Conservation (phyloP, 306 rosid genomes). For the Cucurbita argyrosperma region DNA sequence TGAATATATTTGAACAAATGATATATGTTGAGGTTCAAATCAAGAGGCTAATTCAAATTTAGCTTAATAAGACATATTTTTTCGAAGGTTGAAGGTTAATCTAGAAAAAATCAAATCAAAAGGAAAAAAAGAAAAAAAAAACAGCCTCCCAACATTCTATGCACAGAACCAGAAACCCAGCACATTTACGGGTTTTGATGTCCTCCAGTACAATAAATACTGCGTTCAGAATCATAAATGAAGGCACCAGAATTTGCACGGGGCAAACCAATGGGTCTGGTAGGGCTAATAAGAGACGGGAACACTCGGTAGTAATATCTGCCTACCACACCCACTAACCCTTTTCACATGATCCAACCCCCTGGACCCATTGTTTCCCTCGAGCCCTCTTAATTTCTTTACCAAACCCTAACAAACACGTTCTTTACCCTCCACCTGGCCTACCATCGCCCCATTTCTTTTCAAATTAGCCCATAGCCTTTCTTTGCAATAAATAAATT, state of each 20-base stretch:
- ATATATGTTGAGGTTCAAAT: neutral
- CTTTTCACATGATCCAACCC: neutral
- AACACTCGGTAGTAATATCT: neutral
- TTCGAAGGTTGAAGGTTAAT: neutral
- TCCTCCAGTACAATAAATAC: conserved; percentile 1
- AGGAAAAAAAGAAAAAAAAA: neutral
- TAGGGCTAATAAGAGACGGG: neutral
- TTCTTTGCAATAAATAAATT: neutral
- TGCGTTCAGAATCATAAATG: conserved; percentile 9
- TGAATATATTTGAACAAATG: too few species aligned
- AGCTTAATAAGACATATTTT: too few species aligned
- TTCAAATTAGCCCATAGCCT: neutral
- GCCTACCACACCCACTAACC: neutral
- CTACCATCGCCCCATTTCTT: neutral
- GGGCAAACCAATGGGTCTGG: neutral
- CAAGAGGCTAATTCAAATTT: neutral
- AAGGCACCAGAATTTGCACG: neutral
- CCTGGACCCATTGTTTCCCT: conserved; percentile 1
- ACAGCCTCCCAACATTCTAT: neutral
- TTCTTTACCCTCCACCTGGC: neutral
- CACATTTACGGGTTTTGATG: neutral
- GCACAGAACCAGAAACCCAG: neutral
- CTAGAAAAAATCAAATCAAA: neutral
- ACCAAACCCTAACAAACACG: conserved; percentile 5
- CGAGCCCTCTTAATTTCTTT: neutral